phyloP scores from a whole-genome alignment of 257 asterid genomes.

The Petunia axillaris region DNA sequence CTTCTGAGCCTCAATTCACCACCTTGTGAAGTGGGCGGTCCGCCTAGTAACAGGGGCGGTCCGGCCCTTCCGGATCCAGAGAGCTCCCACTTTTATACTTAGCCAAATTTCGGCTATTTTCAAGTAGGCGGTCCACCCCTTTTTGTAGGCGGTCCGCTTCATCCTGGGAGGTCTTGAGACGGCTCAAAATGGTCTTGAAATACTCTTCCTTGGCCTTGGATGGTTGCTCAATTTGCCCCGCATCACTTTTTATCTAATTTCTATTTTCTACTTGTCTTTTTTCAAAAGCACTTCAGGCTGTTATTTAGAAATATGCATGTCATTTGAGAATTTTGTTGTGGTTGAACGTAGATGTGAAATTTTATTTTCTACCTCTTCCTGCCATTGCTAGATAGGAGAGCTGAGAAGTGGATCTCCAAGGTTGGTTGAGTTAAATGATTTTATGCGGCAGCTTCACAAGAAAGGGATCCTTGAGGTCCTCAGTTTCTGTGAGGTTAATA shows the following conservation, averaged over 20 bases:
- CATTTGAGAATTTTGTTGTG: constrained; percentile 19
- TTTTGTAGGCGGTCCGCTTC: no score
- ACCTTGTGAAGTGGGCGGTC: no score
- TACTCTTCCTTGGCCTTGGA: no score
- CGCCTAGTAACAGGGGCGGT: no score
- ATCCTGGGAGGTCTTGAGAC: no score
- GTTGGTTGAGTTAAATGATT: constrained; percentile 87
- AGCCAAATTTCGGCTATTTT: no score
- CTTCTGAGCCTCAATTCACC: no score
- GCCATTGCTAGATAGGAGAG: constrained; percentile 81
- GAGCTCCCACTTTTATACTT: no score
- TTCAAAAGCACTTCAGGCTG: neutral
- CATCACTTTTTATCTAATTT: neutral
- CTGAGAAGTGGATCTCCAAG: constrained; percentile 98
- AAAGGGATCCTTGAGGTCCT: constrained; percentile 84
- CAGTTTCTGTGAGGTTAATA: constrained; percentile 85
- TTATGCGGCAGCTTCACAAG: constrained; percentile 71
- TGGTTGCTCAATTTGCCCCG: no score
- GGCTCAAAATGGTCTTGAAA: no score
- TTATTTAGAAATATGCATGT: constrained; percentile 19
- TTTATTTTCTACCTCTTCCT: constrained; percentile 27
- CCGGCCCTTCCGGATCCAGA: no score
- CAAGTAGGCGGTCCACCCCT: no score
- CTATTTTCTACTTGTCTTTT: neutral
- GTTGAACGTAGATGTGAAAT: constrained; percentile 16